Evolutionary conservation across 345 rosid species (phyloP), one percentile per base, ranked within the genome.

Genomic region (Eucalyptus camaldulensis): DNA sequence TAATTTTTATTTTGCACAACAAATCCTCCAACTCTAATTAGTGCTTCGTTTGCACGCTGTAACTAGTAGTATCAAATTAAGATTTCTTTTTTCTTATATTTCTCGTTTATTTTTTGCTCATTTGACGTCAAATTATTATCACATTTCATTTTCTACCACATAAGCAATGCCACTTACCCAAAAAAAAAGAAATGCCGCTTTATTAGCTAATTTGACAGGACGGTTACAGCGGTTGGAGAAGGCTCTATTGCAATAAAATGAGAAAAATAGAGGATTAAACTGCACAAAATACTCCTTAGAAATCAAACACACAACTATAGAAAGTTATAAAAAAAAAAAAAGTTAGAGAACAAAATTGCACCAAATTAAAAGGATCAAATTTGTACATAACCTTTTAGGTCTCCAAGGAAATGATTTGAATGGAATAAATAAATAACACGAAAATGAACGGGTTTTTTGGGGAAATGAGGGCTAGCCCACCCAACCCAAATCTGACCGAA

Each of bases 401-500:
- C 37, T 65, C 37, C 8, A n/a, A 14, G 76, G 21, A 65, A 65
- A n/a, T 65, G 10, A 65, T 65, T 65, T 8, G 40, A 65, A 65
- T 0, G 5, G 40, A 65, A 65, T 65, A 65, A n/a, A 15, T 7
- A 15, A n/a, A 65, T n/a, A 65, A 65, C 40, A 65, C 0, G 6
- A n/a, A n/a, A 65, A 65, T 21, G 3, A 65, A n/a, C 1, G 0
- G 37, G 21, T 2, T 60, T 65, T 4, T 14, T 0, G 37, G 21
- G 19, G 19, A n/a, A 65, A n/a, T 65, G 40, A n/a, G 76, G 37
- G 76, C 37, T 8, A 65, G 37, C 21, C 33, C 16, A 27, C 72
- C 3, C 14, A 13, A 62, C 37, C 33, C 5, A 1, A 62, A 29
- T 62, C 0, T 0, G 2, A 0, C 25, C 1, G 0, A 53, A 53